Base-by-base conservation (phyloP, 352 stramenopile species). In the Thraustotheca clavata region DNA sequence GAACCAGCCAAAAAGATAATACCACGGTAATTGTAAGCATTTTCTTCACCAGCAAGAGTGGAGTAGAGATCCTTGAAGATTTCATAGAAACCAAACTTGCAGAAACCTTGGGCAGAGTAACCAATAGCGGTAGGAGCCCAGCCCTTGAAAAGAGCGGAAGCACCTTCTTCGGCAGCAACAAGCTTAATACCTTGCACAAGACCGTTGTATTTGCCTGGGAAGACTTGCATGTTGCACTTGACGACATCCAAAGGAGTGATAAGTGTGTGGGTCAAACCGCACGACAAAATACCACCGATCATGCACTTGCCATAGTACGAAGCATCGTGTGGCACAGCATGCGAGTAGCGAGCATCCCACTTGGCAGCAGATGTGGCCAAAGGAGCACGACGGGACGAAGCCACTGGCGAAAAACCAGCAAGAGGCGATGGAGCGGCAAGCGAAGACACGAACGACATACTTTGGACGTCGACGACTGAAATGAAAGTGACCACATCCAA, bases 141-240 rank as follows among this genome's bases (percentile, higher is more conserved):
- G 48, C 91, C 91, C 77, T 96, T 97, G 75, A 87, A 95, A 32
- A 97, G 73, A 47, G 83, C 88, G 16, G 70, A 38, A 20, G 76
- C 32, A 39, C 89, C 89, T 73, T 96, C 87, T 75, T 96, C 88
- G 31, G 80, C 73, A 36, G 88, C 87, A 59, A 96, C 95, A 22
- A 76, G 76, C 79, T 89, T 90, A 48, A 97, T 66, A 59, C 88
- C 87, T 32, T 80, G 72, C 34, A 93, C 22, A 27, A 96, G 73
- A 32, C 83, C 75, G 36, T 59, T 77, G 80, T 86, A 97, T 83
- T 96, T 94, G 69, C 67, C 72, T 12, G 89, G 77, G 76, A 89
- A 89, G 65, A 95, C 88, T 73, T 97, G 91, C 87, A 97, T 97
- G 84, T 96, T 96, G 76, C 91, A 97, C 80, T 98, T 98, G 67